Conservation (phyloP, 176 grass and related monocot species). For the Aegilops speltoides region DNA sequence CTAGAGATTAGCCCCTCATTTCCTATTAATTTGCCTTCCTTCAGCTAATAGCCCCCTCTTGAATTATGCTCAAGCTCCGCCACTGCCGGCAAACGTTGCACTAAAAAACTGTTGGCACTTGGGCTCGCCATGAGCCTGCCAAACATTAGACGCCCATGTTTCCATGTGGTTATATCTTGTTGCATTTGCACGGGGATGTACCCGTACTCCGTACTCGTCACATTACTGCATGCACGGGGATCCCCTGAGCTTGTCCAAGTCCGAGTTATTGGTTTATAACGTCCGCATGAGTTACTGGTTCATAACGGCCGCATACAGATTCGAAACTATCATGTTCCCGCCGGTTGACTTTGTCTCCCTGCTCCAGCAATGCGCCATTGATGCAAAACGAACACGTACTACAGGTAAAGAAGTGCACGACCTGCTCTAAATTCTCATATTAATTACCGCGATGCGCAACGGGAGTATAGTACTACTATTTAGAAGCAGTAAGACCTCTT, state of each 20-base stretch:
- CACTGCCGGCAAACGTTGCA: too few species aligned
- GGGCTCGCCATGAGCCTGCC: too few species aligned
- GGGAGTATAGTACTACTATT: too few species aligned
- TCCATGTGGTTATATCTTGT: too few species aligned
- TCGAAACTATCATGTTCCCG: not conserved
- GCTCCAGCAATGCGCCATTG: not conserved
- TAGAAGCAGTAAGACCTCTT: too few species aligned
- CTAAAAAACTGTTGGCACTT: too few species aligned
- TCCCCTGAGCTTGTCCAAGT: not conserved
- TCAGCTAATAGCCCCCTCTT: too few species aligned
- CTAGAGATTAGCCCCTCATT: too few species aligned
- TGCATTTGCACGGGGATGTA: not conserved
- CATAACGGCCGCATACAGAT: conserved; percentile 6
- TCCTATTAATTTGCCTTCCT: too few species aligned
- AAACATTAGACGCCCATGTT: too few species aligned
- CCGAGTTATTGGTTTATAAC: not conserved
- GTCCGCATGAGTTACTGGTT: not conserved
- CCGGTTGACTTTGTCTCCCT: not conserved
- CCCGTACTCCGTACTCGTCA: not conserved
- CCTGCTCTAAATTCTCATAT: not conserved
- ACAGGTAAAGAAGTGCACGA: not conserved
- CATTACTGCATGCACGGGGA: conserved; percentile 4
- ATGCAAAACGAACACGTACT: not conserved
- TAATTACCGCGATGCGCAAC: too few species aligned
- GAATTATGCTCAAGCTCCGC: too few species aligned